Percentiles rank a stretch among this genome's conserved stretches.
Conservation (phyloP, 768 basidiomycete species). For the Tulasnella sp. region DNA sequence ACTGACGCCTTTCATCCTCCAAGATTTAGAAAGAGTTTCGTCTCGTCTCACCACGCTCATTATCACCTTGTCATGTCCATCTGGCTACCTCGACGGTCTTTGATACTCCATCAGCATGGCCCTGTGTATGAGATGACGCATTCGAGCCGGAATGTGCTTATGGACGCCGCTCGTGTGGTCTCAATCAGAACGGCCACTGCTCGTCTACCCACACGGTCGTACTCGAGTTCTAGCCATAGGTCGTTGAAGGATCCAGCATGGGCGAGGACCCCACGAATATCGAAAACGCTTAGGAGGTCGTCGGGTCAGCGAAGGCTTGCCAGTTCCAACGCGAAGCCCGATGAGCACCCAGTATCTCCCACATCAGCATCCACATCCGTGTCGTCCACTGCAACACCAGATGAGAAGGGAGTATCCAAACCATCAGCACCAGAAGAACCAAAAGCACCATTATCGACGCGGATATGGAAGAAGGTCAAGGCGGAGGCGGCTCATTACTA, state of each 20-base stretch:
- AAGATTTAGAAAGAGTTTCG: not conserved
- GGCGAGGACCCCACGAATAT: no score
- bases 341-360: not conserved
- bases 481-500: conserved; percentile 95
- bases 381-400: not conserved
- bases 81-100: conserved; percentile 11
- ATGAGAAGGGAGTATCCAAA: conserved; percentile 11
- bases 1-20: not conserved
- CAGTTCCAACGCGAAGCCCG: not conserved
- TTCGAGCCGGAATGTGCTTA: no score
- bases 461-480: conserved; percentile 88
- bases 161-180: no score
- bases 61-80: conserved; percentile 6
- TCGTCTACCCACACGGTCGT: no score
- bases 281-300: no score
- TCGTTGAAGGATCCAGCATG: no score
- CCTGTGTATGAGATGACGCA: no score
- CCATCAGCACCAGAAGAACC: conserved; percentile 22
- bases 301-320: not conserved
- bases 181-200: no score
- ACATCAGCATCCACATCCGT: not conserved
- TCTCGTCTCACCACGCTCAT: not conserved
- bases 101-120: not conserved
- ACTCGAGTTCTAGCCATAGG: no score
- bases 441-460: conserved; percentile 27